Base-by-base conservation (phyloP, 106 monocot genomes). In the Narthecium ossifragum region DNA sequence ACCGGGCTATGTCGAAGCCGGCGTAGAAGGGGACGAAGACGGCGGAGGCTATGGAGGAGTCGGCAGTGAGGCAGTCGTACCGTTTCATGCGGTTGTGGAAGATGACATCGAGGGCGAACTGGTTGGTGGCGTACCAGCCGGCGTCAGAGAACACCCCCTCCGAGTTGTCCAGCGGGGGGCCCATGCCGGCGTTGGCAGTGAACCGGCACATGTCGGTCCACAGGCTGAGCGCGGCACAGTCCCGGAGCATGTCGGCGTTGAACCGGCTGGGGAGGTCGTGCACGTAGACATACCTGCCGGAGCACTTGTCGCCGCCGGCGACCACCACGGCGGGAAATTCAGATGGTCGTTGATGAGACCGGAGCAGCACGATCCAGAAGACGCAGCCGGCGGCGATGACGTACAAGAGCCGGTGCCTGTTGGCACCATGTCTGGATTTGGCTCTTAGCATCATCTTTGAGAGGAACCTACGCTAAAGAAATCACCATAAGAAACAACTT, bases 201-300 rank as follows among this genome's bases (percentile, higher is more conserved):
- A 50, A 64, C n/a, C 12, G 36, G 69, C 79, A 79, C 79, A 79
- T 73, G 60, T 79, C 69, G 27, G 60, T 69, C 79, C 79, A 79
- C 18, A 4, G 21, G 60, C 64, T 69, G 13, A 74, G 65, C 13
- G 58, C 21, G 28, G 15, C 31, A 46, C 79, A 73, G 58, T 64
- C 52, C 17, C 25, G 18, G 55, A 79, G 64, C 32, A 70, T 45
- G 70, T 79, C 73, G 26, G 36, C 3, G 59, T 73, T 79, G 79
- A 79, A 79, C 32, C 51, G 61, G 31, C 39, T 30, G 15, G 79
- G 79, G 29, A 79, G 60, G 52, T 57, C 25, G 39, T 74, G 73
- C 31, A 79, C 55, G 63, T 79, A 79, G 51, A 79, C 26, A 69
- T 79, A 79, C 9, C 73, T 51, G 53, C 63, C 62, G 23, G 36